phyloP scores from a whole-genome alignment of 257 asterid genomes.

The Leptodermis oblonga region DNA sequence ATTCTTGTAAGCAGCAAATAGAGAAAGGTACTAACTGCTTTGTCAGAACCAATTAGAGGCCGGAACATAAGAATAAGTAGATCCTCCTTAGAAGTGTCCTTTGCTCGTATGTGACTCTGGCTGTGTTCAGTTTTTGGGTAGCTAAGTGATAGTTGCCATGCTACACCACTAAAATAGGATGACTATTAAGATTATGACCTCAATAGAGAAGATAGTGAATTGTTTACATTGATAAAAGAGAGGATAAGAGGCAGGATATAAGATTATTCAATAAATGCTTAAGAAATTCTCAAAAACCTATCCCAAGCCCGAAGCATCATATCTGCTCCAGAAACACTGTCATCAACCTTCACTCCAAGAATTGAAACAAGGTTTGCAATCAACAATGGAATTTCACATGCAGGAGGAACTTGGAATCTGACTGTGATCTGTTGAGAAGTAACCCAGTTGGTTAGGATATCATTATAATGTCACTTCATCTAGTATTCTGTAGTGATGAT shows the following conservation, averaged over 20 bases:
- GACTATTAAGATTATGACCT: background rate
- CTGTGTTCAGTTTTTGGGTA: conserved; percentile 43
- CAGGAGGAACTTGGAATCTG: conserved; percentile 81
- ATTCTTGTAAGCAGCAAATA: conserved; percentile 1
- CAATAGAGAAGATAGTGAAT: conserved; percentile 3
- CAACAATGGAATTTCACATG: conserved; percentile 77
- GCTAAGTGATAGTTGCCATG: conserved; percentile 87
- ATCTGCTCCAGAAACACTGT: conserved; percentile 60
- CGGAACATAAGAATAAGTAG: conserved; percentile 79
- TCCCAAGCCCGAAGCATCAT: conserved; percentile 88
- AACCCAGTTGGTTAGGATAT: conserved; percentile 16
- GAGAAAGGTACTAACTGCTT: conserved; percentile 61
- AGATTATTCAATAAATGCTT: background rate
- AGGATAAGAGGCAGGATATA: too few relatives aligned
- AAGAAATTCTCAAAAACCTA: conserved; percentile 43
- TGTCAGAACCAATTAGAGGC: conserved; percentile 73
- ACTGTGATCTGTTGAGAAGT: conserved; percentile 54
- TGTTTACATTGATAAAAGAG: background rate
- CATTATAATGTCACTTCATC: conserved; percentile 8
- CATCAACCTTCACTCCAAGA: conserved; percentile 68
- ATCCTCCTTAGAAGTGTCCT: conserved; percentile 49
- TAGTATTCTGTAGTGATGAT: background rate
- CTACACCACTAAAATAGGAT: conserved; percentile 60
- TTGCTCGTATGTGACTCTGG: conserved; percentile 33
- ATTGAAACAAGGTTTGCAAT: conserved; percentile 73